Conservation (phyloP, 352 stramenopile genomes). For the Phytophthora quininea region DNA sequence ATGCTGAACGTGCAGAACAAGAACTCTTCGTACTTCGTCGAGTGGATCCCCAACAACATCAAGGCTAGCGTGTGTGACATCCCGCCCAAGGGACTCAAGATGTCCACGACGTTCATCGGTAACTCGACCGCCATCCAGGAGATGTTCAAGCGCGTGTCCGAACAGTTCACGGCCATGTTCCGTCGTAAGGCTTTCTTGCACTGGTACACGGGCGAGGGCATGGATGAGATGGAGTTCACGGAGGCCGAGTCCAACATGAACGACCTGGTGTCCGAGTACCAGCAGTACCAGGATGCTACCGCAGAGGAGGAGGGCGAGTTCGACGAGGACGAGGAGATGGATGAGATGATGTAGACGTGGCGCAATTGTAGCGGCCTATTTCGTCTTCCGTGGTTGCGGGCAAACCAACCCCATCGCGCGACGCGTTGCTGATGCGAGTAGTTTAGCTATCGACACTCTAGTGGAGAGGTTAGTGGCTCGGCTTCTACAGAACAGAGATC, state of each 20-base stretch:
- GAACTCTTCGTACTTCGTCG: slow-evolving; percentile 99
- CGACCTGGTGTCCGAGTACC: slow-evolving; percentile 99
- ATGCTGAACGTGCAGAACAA: slow-evolving; percentile 99
- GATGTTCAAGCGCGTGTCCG: slow-evolving; percentile 99
- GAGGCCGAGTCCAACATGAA: slow-evolving; percentile 99
- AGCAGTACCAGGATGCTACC: slow-evolving; percentile 99
- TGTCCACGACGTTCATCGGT: slow-evolving; percentile 98
- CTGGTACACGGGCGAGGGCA: slow-evolving; percentile 99
- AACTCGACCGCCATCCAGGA: slow-evolving; percentile 99
- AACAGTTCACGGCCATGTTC: slow-evolving; percentile 99
- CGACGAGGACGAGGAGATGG: slow-evolving; percentile 95
- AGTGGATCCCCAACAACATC: slow-evolving; percentile 99
- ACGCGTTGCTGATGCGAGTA: slow-evolving; percentile 55
- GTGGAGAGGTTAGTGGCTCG: slow-evolving; percentile 55
- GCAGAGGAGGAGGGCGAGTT: slow-evolving; percentile 98
- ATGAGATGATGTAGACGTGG: slow-evolving; percentile 91
- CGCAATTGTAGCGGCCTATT: slow-evolving; percentile 44
- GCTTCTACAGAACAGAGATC: slow-evolving; percentile 66
- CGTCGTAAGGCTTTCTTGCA: slow-evolving; percentile 99
- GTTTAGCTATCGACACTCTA: slow-evolving; percentile 67
- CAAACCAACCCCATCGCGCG: slow-evolving; percentile 70
- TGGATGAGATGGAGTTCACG: slow-evolving; percentile 99
- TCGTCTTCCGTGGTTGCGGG: slow-evolving; percentile 52
- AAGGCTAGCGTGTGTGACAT: slow-evolving; percentile 99
- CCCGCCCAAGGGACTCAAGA: slow-evolving; percentile 97